A percentile compares a stretch with the other conserved stretches of the same genome.
phyloP scores from a whole-genome alignment of 495 filamentous ascomycete species.

The Tuber calosporum region DNA sequence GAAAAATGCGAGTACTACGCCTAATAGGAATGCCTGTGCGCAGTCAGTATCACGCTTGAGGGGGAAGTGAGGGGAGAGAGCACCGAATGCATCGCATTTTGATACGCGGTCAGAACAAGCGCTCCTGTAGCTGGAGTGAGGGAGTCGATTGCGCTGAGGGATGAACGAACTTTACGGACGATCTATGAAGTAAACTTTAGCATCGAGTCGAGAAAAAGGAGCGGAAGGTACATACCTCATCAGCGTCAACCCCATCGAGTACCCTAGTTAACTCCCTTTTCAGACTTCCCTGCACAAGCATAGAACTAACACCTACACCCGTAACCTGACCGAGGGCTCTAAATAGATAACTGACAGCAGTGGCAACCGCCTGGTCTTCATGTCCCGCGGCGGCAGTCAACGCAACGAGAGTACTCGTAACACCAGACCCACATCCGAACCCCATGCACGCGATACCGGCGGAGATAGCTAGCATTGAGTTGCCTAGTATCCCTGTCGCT shows the following conservation, averaged over 20 bases:
- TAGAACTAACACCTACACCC: conserved; percentile 63
- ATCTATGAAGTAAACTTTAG: conserved; percentile 48
- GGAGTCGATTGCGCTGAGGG: conserved; percentile 61
- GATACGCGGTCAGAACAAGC: conserved; percentile 64
- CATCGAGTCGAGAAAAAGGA: too few species aligned
- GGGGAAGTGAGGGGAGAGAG: neutral
- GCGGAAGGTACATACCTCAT: conserved; percentile 18
- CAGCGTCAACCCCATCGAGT: conserved; percentile 56
- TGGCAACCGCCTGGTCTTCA: conserved; percentile 68
- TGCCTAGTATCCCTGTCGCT: conserved; percentile 49
- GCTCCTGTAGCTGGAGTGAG: conserved; percentile 56
- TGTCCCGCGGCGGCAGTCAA: conserved; percentile 61
- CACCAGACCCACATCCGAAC: conserved; percentile 60
- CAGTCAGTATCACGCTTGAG: neutral
- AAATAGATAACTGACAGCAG: conserved; percentile 82
- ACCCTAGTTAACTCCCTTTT: conserved; percentile 51
- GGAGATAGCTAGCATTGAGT: conserved; percentile 48
- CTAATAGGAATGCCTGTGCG: conserved; percentile 41
- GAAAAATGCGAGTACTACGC: conserved; percentile 30
- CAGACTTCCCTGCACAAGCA: conserved; percentile 65
- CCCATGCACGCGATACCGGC: conserved; percentile 52
- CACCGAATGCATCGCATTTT: conserved; percentile 35
- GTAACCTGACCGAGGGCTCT: conserved; percentile 71
- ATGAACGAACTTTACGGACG: conserved; percentile 64
- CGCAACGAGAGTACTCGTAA: conserved; percentile 60